Percentiles rank a stretch among this genome's conserved stretches.
Evolutionary conservation across 2,329 filamentous ascomycete species (phyloP).

Genomic region (Arthrobotrys entomopaga): DNA sequence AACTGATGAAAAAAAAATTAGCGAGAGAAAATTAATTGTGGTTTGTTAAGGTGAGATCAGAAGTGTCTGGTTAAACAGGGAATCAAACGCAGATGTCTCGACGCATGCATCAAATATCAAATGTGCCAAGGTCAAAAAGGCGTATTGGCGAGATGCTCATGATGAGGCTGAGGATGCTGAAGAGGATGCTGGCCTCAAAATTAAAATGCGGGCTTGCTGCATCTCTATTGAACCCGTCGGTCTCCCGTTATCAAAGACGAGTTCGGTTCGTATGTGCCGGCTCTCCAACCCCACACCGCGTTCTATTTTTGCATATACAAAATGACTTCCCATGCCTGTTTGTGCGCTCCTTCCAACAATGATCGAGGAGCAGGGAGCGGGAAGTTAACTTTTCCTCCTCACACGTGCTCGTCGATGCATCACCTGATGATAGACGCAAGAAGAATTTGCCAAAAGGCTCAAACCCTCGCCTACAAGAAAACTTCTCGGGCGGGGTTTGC

Average conservation of each 20-base stretch:
- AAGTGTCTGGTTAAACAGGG: too few relatives aligned
- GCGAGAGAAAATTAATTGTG: too few relatives aligned
- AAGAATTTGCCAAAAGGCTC: background rate
- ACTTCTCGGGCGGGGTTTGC: too few relatives aligned
- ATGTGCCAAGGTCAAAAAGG: too few relatives aligned
- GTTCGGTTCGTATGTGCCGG: slow-evolving; percentile 16
- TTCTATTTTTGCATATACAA: slow-evolving; percentile 12
- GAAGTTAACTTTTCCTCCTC: background rate
- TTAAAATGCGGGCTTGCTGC: background rate
- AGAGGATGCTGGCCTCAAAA: background rate
- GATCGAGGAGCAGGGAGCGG: background rate
- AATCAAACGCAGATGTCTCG: too few relatives aligned
- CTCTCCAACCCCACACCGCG: slow-evolving; percentile 7
- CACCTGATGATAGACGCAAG: background rate
- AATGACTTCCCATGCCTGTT: slow-evolving; percentile 6
- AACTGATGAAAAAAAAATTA: too few relatives aligned
- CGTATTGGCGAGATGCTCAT: too few relatives aligned
- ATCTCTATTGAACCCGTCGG: slow-evolving; percentile 1
- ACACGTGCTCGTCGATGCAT: too few relatives aligned
- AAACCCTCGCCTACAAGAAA: too few relatives aligned
- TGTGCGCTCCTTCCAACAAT: slow-evolving; percentile 23
- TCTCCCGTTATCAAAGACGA: slow-evolving; percentile 41
- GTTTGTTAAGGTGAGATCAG: too few relatives aligned
- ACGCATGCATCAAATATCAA: too few relatives aligned
- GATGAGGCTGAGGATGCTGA: background rate